phyloP scores from a whole-genome alignment of 2,329 filamentous ascomycete genomes.

The Aspergillus clavatus region DNA sequence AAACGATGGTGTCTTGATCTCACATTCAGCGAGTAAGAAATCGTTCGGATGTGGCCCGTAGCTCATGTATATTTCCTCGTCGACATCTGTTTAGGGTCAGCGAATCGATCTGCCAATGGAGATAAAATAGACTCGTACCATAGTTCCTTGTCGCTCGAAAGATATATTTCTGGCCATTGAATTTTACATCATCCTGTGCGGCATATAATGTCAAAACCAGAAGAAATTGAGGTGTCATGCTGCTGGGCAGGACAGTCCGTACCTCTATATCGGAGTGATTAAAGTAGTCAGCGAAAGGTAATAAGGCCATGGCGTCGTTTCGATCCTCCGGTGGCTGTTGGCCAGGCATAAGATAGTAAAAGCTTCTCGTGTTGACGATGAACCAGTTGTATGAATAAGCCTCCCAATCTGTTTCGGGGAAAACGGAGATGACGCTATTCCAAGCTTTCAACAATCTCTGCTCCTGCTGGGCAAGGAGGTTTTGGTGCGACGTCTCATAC shows the following conservation, averaged over 20 bases:
- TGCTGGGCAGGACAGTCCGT: constrained; percentile 9
- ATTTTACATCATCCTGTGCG: constrained; percentile 36
- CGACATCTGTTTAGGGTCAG: constrained; percentile 10
- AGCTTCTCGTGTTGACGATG: constrained; percentile 57
- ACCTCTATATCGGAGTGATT: constrained; percentile 43
- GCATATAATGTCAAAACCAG: not conserved
- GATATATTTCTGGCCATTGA: constrained; percentile 33
- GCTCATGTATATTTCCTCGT: constrained; percentile 43
- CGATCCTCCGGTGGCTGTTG: constrained; percentile 33
- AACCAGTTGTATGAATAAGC: constrained; percentile 55
- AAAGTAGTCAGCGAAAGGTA: constrained; percentile 46
- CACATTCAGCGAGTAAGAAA: constrained; percentile 42
- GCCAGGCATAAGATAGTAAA: constrained; percentile 51
- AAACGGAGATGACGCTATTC: constrained; percentile 39
- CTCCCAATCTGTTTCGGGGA: constrained; percentile 41
- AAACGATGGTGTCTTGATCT: constrained; percentile 8
- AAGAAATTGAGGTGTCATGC: not conserved
- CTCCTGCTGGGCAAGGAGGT: constrained; percentile 48
- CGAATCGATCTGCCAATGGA: too few species aligned
- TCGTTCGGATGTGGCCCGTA: constrained; percentile 43
- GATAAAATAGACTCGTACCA: constrained; percentile 13
- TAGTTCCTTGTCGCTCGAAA: constrained; percentile 34
- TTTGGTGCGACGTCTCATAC: constrained; percentile 32
- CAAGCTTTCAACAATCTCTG: constrained; percentile 51
- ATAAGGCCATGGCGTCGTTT: constrained; percentile 44